These are phyloP conservation scores for Epichloe hybrida DNA, from an alignment of 2,329 filamentous ascomycete genomes.

Conservation along the genomic window DNA sequence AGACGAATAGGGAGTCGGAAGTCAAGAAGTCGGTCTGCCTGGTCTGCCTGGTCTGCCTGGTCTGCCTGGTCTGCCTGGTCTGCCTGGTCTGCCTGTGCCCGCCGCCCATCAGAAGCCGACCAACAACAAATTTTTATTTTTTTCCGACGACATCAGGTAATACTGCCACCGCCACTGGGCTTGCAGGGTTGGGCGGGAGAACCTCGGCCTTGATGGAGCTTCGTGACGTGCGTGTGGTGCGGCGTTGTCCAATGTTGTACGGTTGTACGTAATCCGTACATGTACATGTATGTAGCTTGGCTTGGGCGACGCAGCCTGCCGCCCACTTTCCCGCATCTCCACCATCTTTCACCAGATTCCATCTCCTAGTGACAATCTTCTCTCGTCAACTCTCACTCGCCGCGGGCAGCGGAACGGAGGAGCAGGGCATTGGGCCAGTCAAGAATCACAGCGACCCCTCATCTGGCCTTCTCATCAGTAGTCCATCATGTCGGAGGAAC, in stretches of 20 bases:
- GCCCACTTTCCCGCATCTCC: background rate
- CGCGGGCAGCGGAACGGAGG: background rate
- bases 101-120: constrained; percentile 2
- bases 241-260: too few relatives aligned
- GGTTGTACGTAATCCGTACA: too few relatives aligned
- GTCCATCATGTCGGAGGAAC: constrained; percentile 45
- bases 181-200: constrained; percentile 7
- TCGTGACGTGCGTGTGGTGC: too few relatives aligned
- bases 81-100: background rate
- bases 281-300: too few relatives aligned
- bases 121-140: background rate
- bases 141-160: constrained; percentile 7
- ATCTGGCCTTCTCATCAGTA: background rate
- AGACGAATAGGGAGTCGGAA: background rate
- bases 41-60: background rate
- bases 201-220: constrained; percentile 6
- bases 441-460: background rate
- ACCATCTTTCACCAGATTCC: background rate
- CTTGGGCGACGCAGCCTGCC: too few relatives aligned
- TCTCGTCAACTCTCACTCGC: background rate
- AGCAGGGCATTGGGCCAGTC: background rate
- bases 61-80: too few relatives aligned
- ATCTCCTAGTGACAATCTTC: background rate
- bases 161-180: background rate
- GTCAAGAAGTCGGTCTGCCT: background rate